phyloP scores from a whole-genome alignment of 148 eudicot genomes.

The Camellia japonica region DNA sequence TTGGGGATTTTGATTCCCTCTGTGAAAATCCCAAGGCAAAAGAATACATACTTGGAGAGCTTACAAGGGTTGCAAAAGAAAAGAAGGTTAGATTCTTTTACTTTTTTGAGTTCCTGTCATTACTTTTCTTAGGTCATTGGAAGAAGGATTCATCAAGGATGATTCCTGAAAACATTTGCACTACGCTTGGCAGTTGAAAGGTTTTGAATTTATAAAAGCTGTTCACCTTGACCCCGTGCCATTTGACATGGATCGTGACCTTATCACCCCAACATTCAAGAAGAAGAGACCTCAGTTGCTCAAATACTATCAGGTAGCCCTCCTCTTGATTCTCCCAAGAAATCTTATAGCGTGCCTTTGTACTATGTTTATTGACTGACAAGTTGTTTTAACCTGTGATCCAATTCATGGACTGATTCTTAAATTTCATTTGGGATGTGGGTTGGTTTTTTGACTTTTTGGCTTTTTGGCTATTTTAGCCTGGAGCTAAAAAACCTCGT shows the following conservation, averaged over 20 bases:
- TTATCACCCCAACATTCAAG: slow-evolving; percentile 77
- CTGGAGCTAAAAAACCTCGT: no score
- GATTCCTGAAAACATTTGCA: not conserved
- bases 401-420: no score
- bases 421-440: no score
- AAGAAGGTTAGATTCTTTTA: slow-evolving; percentile 48
- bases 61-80: slow-evolving; percentile 61
- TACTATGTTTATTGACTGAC: not conserved
- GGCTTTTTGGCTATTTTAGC: no score
- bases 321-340: not conserved
- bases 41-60: slow-evolving; percentile 66
- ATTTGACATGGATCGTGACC: slow-evolving; percentile 81
- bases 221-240: slow-evolving; percentile 75
- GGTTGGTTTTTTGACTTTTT: no score
- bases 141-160: not conserved
- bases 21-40: slow-evolving; percentile 69
- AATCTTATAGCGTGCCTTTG: not conserved
- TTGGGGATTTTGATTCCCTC: slow-evolving; percentile 58
- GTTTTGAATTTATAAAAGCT: slow-evolving; percentile 72
- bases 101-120: not conserved
- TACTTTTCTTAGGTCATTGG: no score
- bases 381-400: no score
- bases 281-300: slow-evolving; percentile 81
- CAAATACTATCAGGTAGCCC: slow-evolving; percentile 71
- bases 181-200: slow-evolving; percentile 60